Evolutionary conservation across 257 asterid species (phyloP).

Genomic region (Solanum rostratum): DNA sequence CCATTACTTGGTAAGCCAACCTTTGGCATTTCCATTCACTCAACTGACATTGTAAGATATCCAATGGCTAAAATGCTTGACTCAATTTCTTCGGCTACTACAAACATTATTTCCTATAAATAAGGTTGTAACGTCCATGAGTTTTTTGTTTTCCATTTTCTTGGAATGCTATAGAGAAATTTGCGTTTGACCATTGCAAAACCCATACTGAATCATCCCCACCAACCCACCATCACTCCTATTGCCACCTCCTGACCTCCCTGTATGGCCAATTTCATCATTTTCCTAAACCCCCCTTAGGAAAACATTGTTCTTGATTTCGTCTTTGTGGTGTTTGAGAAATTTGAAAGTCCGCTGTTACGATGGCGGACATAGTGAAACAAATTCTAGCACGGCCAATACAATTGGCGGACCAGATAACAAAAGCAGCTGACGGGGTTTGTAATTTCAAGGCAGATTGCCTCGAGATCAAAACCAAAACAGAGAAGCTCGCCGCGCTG

Average conservation of each 20-base stretch:
- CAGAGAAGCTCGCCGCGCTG: slow-evolving; percentile 12
- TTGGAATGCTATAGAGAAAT: background rate
- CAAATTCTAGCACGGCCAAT: slow-evolving; percentile 15
- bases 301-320: background rate
- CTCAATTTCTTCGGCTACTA: background rate
- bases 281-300: background rate
- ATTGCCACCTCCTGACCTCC: background rate
- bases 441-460: slow-evolving; percentile 7
- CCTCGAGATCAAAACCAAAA: slow-evolving; percentile 10
- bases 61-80: background rate
- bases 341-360: slow-evolving; percentile 2
- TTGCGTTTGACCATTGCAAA: slow-evolving; percentile 5
- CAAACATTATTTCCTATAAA: slow-evolving; percentile 3
- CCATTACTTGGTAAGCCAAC: background rate
- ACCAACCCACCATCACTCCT: background rate
- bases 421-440: slow-evolving; percentile 7
- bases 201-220: slow-evolving; percentile 1
- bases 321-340: background rate
- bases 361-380: slow-evolving; percentile 19
- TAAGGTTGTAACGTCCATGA: slow-evolving; percentile 7
- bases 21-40: background rate
- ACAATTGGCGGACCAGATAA: slow-evolving; percentile 18
- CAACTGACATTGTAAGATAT: background rate
- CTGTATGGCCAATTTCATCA: background rate
- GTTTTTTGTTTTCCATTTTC: background rate